Conservation (phyloP, 805 yeast genomes). For the Candida piceae region DNA sequence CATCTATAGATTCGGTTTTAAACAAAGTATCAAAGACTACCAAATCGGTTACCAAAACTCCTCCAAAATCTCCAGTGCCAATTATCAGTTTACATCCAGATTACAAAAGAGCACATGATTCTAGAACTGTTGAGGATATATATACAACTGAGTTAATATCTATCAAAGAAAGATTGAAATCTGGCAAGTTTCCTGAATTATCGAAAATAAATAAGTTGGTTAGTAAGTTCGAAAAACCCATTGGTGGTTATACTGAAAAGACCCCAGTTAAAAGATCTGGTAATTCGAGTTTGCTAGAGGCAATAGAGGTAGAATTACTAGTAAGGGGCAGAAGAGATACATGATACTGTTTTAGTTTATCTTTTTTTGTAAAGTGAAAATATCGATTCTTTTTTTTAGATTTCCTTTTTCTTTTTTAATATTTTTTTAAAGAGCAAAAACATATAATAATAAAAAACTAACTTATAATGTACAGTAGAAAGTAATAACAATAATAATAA, state of each 20-base stretch:
- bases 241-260: constrained; percentile 3
- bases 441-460: too few relatives aligned
- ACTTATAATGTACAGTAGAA: too few relatives aligned
- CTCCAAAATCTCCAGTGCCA: background rate
- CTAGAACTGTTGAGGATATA: constrained; percentile 7
- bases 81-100: constrained; percentile 9
- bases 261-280: constrained; percentile 9
- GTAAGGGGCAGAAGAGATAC: constrained; percentile 9
- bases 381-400: too few relatives aligned
- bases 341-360: too few relatives aligned
- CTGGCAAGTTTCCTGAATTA: constrained; percentile 13
- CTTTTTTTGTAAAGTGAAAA: too few relatives aligned
- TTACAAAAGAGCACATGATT: constrained; percentile 11
- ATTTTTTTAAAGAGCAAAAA: too few relatives aligned
- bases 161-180: constrained; percentile 12
- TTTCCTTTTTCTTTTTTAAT: too few relatives aligned
- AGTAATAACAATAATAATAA: too few relatives aligned
- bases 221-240: constrained; percentile 15
- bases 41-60: too few relatives aligned
- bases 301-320: constrained; percentile 12
- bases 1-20: too few relatives aligned
- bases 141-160: constrained; percentile 18
- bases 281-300: constrained; percentile 11
- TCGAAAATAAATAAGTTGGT: constrained; percentile 15
- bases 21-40: too few relatives aligned